These are phyloP conservation scores for Tuber umbilicatum DNA, from an alignment of 495 filamentous ascomycete genomes.

Conservation along the genomic window DNA sequence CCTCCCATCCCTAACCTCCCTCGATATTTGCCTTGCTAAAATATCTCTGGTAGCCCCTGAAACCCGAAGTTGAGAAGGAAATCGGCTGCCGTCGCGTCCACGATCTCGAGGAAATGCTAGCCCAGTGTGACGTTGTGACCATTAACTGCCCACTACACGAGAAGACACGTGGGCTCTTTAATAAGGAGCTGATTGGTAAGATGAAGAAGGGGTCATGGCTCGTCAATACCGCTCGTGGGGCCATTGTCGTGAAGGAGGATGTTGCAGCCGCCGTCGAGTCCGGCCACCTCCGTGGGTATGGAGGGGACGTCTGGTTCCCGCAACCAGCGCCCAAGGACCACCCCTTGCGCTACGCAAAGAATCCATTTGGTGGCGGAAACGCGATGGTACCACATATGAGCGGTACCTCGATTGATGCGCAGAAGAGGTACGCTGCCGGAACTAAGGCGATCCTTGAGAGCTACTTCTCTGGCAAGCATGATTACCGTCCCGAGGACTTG, in stretches of 20 bases:
- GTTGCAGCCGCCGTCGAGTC: conserved; percentile 88
- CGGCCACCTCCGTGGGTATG: conserved; percentile 93
- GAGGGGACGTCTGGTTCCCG: conserved; percentile 70
- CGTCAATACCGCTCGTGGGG: conserved; percentile 95
- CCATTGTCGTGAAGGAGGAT: conserved; percentile 99
- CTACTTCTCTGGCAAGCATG: conserved; percentile 78
- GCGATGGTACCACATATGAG: conserved; percentile 99
- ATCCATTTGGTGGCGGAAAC: conserved; percentile 93
- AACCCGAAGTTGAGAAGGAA: conserved; percentile 81
- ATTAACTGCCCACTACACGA: conserved; percentile 99
- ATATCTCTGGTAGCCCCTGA: conserved; percentile 52
- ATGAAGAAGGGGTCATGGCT: conserved; percentile 98
- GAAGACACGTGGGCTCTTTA: conserved; percentile 92
- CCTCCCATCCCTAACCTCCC: background rate
- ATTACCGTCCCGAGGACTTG: conserved; percentile 85
- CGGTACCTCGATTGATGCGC: conserved; percentile 92
- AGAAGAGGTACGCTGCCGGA: conserved; percentile 87
- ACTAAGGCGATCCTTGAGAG: conserved; percentile 82
- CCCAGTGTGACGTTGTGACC: conserved; percentile 95
- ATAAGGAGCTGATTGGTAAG: conserved; percentile 98
- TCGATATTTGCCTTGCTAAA: conserved; percentile 8
- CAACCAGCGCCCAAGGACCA: conserved; percentile 95
- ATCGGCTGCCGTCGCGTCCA: conserved; percentile 90
- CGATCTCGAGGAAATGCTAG: conserved; percentile 84
- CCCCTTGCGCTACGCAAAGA: conserved; percentile 83